Conservation (phyloP, 805 yeast genomes). For the Cyberlindnera veronae region DNA sequence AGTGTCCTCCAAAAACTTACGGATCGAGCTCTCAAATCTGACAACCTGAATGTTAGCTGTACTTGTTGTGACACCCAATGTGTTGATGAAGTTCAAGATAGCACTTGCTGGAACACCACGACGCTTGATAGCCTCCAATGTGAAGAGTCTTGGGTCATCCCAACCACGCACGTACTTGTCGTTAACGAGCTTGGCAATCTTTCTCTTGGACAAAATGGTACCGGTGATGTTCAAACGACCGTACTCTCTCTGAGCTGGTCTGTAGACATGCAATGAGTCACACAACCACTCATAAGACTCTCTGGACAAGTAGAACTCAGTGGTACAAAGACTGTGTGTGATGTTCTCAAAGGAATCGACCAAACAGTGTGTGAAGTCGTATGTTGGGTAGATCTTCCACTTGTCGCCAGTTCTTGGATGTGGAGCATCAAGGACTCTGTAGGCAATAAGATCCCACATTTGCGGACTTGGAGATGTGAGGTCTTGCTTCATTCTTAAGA, state of each 20-base stretch:
- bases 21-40: conserved; percentile 85
- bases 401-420: conserved; percentile 96
- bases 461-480: conserved; percentile 89
- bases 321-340: conserved; percentile 93
- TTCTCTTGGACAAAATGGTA: conserved; percentile 90
- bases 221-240: conserved; percentile 96
- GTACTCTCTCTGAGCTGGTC: conserved; percentile 98
- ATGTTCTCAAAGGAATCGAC: conserved; percentile 97
- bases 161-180: conserved; percentile 85
- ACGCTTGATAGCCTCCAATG: conserved; percentile 90
- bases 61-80: conserved; percentile 94
- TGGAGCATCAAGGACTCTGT: conserved; percentile 85
- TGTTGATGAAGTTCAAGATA: conserved; percentile 85
- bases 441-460: conserved; percentile 99
- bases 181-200: conserved; percentile 87
- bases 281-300: conserved; percentile 98
- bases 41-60: conserved; percentile 87
- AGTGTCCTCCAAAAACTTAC: conserved; percentile 82
- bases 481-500: conserved; percentile 96
- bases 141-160: conserved; percentile 97
- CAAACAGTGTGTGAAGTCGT: conserved; percentile 98
- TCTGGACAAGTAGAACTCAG: conserved; percentile 88
- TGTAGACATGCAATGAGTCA: conserved; percentile 88
- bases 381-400: conserved; percentile 98
- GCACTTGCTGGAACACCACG: conserved; percentile 99